A percentile compares a stretch with the other conserved stretches of the same genome.
Evolutionary conservation across 2,329 filamentous ascomycete species (phyloP).

Genomic region (Biscogniauxia sp.): DNA sequence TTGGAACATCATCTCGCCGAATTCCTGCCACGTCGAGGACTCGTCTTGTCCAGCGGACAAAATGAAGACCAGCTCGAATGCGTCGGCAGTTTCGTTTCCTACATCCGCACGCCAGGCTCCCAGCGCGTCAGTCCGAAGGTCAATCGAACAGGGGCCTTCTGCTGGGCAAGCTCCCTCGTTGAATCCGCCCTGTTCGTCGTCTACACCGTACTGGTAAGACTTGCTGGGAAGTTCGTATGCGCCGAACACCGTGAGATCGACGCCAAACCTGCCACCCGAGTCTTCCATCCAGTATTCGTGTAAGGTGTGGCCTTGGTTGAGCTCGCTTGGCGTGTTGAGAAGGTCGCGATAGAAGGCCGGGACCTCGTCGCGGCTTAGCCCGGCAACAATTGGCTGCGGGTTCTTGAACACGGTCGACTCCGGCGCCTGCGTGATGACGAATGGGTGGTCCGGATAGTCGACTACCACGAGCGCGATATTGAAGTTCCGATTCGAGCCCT

Average conservation of each 20-base stretch:
- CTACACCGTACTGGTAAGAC: constrained; percentile 50
- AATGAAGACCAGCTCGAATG: constrained; percentile 52
- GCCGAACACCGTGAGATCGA: constrained; percentile 52
- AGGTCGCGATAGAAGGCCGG: constrained; percentile 50
- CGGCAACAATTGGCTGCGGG: constrained; percentile 42
- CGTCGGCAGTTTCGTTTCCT: constrained; percentile 45
- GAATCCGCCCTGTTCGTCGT: constrained; percentile 38
- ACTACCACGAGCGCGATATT: constrained; percentile 54
- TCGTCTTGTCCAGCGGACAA: constrained; percentile 55
- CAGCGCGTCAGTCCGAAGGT: constrained; percentile 48
- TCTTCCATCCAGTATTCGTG: constrained; percentile 60
- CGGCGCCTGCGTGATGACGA: constrained; percentile 45
- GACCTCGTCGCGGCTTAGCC: constrained; percentile 43
- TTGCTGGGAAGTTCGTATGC: constrained; percentile 47
- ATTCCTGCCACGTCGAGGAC: constrained; percentile 55
- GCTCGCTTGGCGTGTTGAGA: constrained; percentile 46
- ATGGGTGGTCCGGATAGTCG: constrained; percentile 49
- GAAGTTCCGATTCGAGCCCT: constrained; percentile 50
- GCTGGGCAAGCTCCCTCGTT: constrained; percentile 48
- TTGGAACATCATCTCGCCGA: constrained; percentile 52
- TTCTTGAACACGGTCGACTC: constrained; percentile 51
- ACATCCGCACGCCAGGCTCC: constrained; percentile 50
- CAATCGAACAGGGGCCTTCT: constrained; percentile 40
- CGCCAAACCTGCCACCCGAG: constrained; percentile 50
- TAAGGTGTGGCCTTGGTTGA: constrained; percentile 51